phyloP scores from a whole-genome alignment of 352 stramenopile genomes.

The Pythium grandisporangium region DNA sequence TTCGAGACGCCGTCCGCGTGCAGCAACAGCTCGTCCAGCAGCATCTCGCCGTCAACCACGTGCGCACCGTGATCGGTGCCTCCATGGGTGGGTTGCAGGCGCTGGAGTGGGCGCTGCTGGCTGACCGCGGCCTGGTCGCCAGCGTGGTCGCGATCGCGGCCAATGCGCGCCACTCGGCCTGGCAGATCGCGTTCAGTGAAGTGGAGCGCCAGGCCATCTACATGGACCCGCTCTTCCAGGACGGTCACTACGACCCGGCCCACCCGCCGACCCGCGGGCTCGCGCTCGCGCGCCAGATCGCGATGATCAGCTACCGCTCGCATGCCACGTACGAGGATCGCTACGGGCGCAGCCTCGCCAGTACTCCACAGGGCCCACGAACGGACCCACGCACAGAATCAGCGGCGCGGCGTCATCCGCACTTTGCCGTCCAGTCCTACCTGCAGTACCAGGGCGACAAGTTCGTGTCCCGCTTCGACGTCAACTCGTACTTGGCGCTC shows the following conservation, averaged over 20 bases:
- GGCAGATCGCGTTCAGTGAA: slow-evolving; percentile 96
- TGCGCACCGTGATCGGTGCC: slow-evolving; percentile 90
- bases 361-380: slow-evolving; percentile 5
- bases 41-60: slow-evolving; percentile 72
- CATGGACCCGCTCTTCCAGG: slow-evolving; percentile 88
- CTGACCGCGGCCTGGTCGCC: slow-evolving; percentile 67
- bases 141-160: slow-evolving; percentile 93
- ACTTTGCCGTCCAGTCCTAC: slow-evolving; percentile 82
- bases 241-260: slow-evolving; percentile 59
- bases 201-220: slow-evolving; percentile 95
- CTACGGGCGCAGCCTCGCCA: slow-evolving; percentile 75
- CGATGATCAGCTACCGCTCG: slow-evolving; percentile 96
- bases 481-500: slow-evolving; percentile 93
- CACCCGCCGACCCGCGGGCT: slow-evolving; percentile 74
- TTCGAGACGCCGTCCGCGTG: slow-evolving; percentile 90
- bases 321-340: slow-evolving; percentile 88
- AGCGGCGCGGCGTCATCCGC: slow-evolving; percentile 9
- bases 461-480: slow-evolving; percentile 93
- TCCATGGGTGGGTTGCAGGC: slow-evolving; percentile 97
- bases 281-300: slow-evolving; percentile 91
- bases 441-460: slow-evolving; percentile 91
- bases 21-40: slow-evolving; percentile 88
- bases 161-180: slow-evolving; percentile 90
- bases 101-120: slow-evolving; percentile 93
- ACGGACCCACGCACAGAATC: slow-evolving; percentile 12